These are phyloP conservation scores for Candida hispaniensis DNA, from an alignment of 805 yeast species.

Conservation along the genomic window DNA sequence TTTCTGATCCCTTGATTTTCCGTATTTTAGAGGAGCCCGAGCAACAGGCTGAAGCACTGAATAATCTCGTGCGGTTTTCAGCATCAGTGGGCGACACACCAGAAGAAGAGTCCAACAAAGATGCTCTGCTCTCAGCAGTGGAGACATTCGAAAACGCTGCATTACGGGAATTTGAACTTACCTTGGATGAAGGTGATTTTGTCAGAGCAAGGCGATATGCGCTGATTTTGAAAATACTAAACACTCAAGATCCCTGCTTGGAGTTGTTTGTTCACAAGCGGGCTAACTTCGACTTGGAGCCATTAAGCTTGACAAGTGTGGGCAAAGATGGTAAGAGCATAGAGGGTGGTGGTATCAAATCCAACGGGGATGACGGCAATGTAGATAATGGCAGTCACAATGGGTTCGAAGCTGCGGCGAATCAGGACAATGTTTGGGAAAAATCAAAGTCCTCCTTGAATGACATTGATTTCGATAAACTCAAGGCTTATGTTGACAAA, in stretches of 20 bases:
- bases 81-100: slow-evolving; percentile 27
- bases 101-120: slow-evolving; percentile 30
- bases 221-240: slow-evolving; percentile 27
- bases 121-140: slow-evolving; percentile 40
- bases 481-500: slow-evolving; percentile 20
- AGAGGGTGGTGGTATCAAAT: no score
- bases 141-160: slow-evolving; percentile 67
- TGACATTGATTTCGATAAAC: slow-evolving; percentile 19
- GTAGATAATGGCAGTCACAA: no score
- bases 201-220: slow-evolving; percentile 30
- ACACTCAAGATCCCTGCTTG: slow-evolving; percentile 29
- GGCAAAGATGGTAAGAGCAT: no score
- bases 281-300: no score
- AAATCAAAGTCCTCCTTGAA: slow-evolving; percentile 3
- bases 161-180: slow-evolving; percentile 54
- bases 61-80: slow-evolving; percentile 34
- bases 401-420: no score
- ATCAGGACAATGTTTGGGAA: slow-evolving; percentile 3
- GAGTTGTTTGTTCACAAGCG: slow-evolving; percentile 25
- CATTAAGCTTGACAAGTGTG: no score
- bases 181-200: slow-evolving; percentile 39
- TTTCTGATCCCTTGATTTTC: slow-evolving; percentile 38
- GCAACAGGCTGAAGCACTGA: slow-evolving; percentile 40
- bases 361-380: no score
- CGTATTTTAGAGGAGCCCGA: slow-evolving; percentile 39